Conservation (phyloP, 352 stramenopile species). For the Pythium folliculosum region DNA sequence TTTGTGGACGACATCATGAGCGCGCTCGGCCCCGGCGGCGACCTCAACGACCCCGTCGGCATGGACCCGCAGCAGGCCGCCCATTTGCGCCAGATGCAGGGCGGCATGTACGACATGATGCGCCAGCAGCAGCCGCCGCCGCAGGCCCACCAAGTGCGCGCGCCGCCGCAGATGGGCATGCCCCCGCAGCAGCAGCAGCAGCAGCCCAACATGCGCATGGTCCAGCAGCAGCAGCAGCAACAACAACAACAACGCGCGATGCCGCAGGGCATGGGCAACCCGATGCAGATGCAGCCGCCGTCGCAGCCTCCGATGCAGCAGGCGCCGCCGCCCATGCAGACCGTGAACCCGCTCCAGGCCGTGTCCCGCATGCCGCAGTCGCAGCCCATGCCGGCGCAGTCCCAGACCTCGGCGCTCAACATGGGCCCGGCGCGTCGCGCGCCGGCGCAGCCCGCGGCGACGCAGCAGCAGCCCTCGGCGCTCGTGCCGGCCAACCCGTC, state of each 20-base stretch:
- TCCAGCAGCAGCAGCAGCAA: slow-evolving; percentile 22
- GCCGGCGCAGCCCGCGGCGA: background rate
- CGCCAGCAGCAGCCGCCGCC: slow-evolving; percentile 36
- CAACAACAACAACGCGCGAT: slow-evolving; percentile 23
- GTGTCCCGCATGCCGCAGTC: slow-evolving; percentile 29
- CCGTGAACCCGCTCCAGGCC: slow-evolving; percentile 23
- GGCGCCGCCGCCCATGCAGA: slow-evolving; percentile 21
- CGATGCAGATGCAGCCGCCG: slow-evolving; percentile 24
- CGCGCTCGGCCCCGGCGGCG: slow-evolving; percentile 48
- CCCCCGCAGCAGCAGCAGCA: slow-evolving; percentile 31
- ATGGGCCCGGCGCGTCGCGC: slow-evolving; percentile 18
- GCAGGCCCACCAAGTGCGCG: slow-evolving; percentile 18
- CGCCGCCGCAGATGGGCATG: slow-evolving; percentile 21
- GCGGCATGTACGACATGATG: slow-evolving; percentile 65
- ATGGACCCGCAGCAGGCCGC: slow-evolving; percentile 43
- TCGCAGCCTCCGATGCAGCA: slow-evolving; percentile 20
- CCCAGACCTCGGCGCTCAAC: slow-evolving; percentile 24
- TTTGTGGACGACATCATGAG: slow-evolving; percentile 75
- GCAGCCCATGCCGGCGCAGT: slow-evolving; percentile 30
- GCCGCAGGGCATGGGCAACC: slow-evolving; percentile 31
- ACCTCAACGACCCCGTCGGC: slow-evolving; percentile 46
- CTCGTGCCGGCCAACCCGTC: slow-evolving; percentile 41
- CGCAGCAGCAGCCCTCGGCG: slow-evolving; percentile 22
- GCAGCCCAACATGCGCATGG: slow-evolving; percentile 23
- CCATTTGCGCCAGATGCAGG: slow-evolving; percentile 52